Conservation (phyloP, 1,139 yeast species). For the Candida tunisiensis region DNA sequence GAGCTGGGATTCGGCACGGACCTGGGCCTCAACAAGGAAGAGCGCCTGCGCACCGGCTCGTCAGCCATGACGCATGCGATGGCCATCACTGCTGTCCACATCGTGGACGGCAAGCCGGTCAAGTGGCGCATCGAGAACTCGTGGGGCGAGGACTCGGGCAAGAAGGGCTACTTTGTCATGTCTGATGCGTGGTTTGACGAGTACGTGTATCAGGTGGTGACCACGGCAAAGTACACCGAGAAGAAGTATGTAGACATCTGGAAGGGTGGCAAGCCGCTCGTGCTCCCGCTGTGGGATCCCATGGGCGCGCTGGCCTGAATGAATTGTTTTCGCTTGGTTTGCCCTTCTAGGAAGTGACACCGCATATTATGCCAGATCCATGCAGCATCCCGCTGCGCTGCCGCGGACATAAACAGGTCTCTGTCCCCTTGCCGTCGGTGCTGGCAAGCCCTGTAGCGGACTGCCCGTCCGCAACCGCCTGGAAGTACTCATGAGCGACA, state of each 20-base stretch:
- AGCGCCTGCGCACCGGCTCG: slow-evolving; percentile 38
- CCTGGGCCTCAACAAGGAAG: slow-evolving; percentile 32
- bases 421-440: too few species aligned
- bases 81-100: slow-evolving; percentile 51
- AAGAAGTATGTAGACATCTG: slow-evolving; percentile 29
- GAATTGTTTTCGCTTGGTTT: too few species aligned
- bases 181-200: slow-evolving; percentile 53
- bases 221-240: slow-evolving; percentile 30
- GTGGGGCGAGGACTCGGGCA: slow-evolving; percentile 47
- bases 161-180: slow-evolving; percentile 48
- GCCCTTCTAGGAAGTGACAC: too few species aligned
- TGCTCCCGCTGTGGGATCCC: slow-evolving; percentile 52
- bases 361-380: too few species aligned
- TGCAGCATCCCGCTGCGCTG: too few species aligned
- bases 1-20: slow-evolving; percentile 36
- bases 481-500: too few species aligned
- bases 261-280: slow-evolving; percentile 31
- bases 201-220: slow-evolving; percentile 48
- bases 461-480: too few species aligned
- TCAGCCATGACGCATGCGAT: slow-evolving; percentile 56
- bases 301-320: slow-evolving; percentile 51
- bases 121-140: slow-evolving; percentile 61
- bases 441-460: too few species aligned
- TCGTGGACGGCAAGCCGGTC: slow-evolving; percentile 30
- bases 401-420: too few species aligned